Conservation (phyloP, 306 rosid genomes). For the Begonia loranthoides region DNA sequence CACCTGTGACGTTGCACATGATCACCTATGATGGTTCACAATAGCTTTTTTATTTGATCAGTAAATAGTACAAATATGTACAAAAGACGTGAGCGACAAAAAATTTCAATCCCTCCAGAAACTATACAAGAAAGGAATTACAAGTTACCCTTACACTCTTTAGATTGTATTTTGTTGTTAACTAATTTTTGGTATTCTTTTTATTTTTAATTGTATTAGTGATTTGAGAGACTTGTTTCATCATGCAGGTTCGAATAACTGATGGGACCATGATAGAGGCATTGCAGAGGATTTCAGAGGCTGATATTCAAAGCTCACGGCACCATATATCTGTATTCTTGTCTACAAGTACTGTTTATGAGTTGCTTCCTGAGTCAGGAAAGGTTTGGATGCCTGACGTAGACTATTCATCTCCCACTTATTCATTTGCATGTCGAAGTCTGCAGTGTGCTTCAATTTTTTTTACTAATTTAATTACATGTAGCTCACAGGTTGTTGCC, state of each 20-base stretch:
- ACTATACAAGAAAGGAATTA: too few relatives aligned
- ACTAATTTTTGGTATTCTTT: neutral
- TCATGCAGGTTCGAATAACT: neutral
- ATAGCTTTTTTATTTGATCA: too few relatives aligned
- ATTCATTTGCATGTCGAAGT: neutral
- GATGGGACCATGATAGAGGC: slow-evolving; percentile 33
- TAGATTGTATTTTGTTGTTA: neutral
- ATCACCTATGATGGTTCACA: neutral
- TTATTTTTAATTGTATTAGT: neutral
- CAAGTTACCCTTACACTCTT: too few relatives aligned
- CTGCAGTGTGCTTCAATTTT: neutral
- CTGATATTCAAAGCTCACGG: slow-evolving; percentile 59
- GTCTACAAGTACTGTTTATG: slow-evolving; percentile 52
- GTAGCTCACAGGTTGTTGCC: slow-evolving; percentile 42
- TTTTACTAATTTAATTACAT: neutral
- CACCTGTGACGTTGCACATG: neutral
- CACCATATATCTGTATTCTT: slow-evolving; percentile 51
- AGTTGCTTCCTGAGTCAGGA: slow-evolving; percentile 88
- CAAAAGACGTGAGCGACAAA: too few relatives aligned
- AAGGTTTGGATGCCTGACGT: slow-evolving; percentile 51
- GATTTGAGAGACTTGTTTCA: neutral
- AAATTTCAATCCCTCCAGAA: too few relatives aligned
- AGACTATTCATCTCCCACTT: neutral
- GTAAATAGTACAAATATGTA: too few relatives aligned
- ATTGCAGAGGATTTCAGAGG: slow-evolving; percentile 30